Conservation (phyloP, 2,329 filamentous ascomycete genomes). For the Alternaria sp. region DNA sequence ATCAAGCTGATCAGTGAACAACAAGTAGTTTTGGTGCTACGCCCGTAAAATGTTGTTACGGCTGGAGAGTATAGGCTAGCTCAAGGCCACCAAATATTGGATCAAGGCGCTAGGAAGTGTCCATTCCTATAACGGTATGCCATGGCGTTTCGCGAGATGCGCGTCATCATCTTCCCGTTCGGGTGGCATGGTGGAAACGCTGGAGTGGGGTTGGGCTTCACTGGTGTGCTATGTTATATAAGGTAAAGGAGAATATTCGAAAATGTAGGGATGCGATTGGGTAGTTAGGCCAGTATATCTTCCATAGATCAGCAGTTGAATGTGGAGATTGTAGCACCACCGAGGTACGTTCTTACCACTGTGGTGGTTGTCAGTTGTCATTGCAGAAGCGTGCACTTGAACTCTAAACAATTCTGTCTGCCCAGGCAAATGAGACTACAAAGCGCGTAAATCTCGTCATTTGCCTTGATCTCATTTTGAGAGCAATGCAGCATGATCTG, state of each 20-base stretch:
- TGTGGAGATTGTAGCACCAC: neutral
- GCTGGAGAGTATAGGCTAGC: neutral
- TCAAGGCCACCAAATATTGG: neutral
- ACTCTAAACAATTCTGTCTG: no score
- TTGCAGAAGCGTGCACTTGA: neutral
- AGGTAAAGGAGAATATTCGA: neutral
- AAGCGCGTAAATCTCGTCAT: no score
- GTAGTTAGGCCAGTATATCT: neutral
- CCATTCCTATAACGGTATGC: neutral
- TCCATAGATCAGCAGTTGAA: neutral
- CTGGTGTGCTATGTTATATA: neutral
- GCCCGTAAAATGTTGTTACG: neutral
- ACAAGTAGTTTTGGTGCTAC: neutral
- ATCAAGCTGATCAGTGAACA: neutral
- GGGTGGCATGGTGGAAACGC: neutral
- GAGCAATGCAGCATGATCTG: no score
- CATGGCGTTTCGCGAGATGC: neutral
- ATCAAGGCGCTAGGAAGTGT: neutral
- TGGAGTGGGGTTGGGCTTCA: constrained; percentile 2
- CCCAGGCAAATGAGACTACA: no score
- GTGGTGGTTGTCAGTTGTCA: neutral
- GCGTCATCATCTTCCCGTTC: neutral
- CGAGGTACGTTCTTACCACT: neutral
- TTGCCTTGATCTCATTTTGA: no score
- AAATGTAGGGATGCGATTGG: neutral